Base-by-base conservation (phyloP, 2,329 filamentous ascomycete genomes). In the Ophiobolus disseminans region DNA sequence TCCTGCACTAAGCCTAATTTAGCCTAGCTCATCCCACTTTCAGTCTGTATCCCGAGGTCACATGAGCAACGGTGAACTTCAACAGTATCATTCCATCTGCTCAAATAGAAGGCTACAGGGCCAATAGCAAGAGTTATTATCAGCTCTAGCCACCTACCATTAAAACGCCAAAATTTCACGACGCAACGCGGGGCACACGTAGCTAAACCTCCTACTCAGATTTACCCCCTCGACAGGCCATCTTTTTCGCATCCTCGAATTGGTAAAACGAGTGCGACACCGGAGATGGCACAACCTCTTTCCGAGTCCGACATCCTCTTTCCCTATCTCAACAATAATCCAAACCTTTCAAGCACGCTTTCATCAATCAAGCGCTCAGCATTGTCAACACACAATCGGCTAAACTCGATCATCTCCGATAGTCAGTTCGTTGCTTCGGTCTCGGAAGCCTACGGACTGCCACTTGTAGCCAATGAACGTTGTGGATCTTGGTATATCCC, bases 401-500 rank as follows among this genome's bases (percentile, higher is more conserved):
- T 99, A 10, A 76, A 78, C 22, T 96, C 91, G 21, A 93, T 97
- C 70, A 77, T 80, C 50, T 76, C 81, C 21, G 94, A 97, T 72
- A 87, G 91, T 7, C 71, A 72, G 1, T 97, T 97, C 70, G 89
- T 94, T 17, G 72, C 76, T 19, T 69, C 77, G 6, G 86, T 91
- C 0, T 81, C 83, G 1, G 69, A 72, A 1, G 78, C 80, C 0
- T 84, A 80, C 58, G 57, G 64, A 3, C 77, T 93, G 1, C 91
- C 91, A 0, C 78, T 97, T 1, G 79, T 97, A 11, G 91, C 93
- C 22, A 99, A 99, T 68, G 92, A 97, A 77, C 84, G 94, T 50
- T 97, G 94, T 71, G 94, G 94, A 0, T 93, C 90, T 73, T 99
- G 94, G 94, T 97, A 97, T 71, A 88, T 97, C 20, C 74, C 76